Percentiles rank a stretch among this genome's conserved stretches.
Conservation (phyloP, 768 basidiomycete species). For the Pulveroboletus ravenelii region DNA sequence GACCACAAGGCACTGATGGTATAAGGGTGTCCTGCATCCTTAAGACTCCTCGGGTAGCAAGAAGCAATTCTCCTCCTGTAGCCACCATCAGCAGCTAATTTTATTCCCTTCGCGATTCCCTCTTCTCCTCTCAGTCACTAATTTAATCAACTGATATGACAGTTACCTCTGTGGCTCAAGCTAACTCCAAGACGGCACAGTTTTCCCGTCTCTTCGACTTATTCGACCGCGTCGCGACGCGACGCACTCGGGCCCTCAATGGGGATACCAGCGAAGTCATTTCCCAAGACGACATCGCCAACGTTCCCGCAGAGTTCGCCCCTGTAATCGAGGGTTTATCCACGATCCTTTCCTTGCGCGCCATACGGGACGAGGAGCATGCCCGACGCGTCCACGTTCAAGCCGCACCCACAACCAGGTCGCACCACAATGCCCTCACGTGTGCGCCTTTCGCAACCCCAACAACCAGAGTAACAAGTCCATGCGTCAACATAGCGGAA, state of each 20-base stretch:
- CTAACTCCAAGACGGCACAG: slow-evolving; percentile 43
- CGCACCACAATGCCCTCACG: slow-evolving; percentile 22
- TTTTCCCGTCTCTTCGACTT: slow-evolving; percentile 50
- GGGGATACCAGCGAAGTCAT: slow-evolving; percentile 17
- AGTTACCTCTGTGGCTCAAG: slow-evolving; percentile 14
- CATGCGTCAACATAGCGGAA: slow-evolving; percentile 6
- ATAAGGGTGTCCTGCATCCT: slow-evolving; percentile 14
- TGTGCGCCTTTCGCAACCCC: slow-evolving; percentile 12
- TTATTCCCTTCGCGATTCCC: not conserved
- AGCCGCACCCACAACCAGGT: slow-evolving; percentile 1
- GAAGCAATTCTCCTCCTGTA: not conserved
- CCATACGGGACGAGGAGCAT: slow-evolving; percentile 25
- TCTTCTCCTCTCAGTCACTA: not conserved
- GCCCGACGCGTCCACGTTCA: not conserved
- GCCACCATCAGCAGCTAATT: not conserved
- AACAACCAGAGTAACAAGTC: not conserved
- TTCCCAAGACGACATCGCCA: slow-evolving; percentile 28
- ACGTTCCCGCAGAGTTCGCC: slow-evolving; percentile 26
- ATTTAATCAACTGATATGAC: slow-evolving; percentile 18
- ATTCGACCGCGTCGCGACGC: slow-evolving; percentile 50
- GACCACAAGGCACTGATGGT: slow-evolving; percentile 13
- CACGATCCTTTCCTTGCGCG: slow-evolving; percentile 30
- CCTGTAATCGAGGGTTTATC: slow-evolving; percentile 37
- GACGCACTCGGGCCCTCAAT: slow-evolving; percentile 31
- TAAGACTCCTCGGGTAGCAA: not conserved